Evolutionary conservation across 345 rosid genomes (phyloP).

Genomic region (Hevea brasiliensis): DNA sequence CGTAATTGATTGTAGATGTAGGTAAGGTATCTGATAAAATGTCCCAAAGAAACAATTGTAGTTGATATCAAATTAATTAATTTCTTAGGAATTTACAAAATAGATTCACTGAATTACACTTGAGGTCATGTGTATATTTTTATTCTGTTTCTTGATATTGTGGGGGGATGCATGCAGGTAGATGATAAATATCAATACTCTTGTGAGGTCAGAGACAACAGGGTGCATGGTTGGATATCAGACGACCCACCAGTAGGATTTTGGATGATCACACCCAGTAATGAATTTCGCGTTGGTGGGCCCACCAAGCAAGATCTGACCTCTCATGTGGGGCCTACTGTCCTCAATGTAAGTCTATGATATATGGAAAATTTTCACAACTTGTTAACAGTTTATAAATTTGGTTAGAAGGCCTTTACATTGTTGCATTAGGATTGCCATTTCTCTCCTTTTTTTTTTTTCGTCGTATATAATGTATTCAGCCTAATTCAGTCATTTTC

Average conservation of each 20-base stretch:
- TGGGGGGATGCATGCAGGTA: slow-evolving; percentile 11
- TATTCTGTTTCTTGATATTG: no score
- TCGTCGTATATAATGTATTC: background rate
- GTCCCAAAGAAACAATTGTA: background rate
- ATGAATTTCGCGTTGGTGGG: slow-evolving; percentile 19
- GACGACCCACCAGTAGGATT: slow-evolving; percentile 11
- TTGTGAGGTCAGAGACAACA: slow-evolving; percentile 13
- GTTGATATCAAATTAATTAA: no score
- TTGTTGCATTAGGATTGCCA: no score
- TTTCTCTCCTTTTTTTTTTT: background rate
- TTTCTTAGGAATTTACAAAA: no score
- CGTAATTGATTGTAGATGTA: no score
- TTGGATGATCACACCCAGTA: slow-evolving; percentile 25
- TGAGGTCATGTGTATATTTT: no score
- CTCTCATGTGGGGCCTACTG: slow-evolving; percentile 25
- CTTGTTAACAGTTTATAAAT: no score
- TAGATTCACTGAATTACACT: no score
- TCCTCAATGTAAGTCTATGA: slow-evolving; percentile 13
- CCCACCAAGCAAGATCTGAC: slow-evolving; percentile 25
- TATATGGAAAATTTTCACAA: no score
- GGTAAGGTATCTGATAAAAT: background rate
- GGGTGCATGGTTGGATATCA: slow-evolving; percentile 26
- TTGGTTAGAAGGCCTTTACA: no score
- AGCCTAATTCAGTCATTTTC: background rate
- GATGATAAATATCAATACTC: slow-evolving; percentile 32